phyloP scores from a whole-genome alignment of 257 asterid genomes.

The Haberlea rhodopensis region DNA sequence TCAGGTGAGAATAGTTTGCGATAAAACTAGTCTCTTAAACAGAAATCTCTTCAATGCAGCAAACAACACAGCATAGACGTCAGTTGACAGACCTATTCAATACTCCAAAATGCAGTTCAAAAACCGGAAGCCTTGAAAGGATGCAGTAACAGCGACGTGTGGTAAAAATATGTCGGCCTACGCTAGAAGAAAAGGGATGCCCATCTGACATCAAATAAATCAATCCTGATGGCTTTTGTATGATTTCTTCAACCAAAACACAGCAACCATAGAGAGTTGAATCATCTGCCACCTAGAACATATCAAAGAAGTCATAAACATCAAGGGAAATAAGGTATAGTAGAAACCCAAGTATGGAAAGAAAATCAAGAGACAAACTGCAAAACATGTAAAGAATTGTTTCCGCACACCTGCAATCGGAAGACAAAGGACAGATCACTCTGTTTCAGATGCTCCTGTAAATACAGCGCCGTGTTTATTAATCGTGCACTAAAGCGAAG shows the following conservation, averaged over 20 bases:
- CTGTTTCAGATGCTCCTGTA: slow-evolving; percentile 96
- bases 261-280: slow-evolving; percentile 98
- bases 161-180: slow-evolving; percentile 75
- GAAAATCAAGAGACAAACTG: slow-evolving; percentile 16
- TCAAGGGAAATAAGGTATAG: slow-evolving; percentile 2
- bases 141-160: slow-evolving; percentile 97
- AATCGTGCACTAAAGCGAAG: slow-evolving; percentile 11
- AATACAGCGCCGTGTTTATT: slow-evolving; percentile 32
- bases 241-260: slow-evolving; percentile 88
- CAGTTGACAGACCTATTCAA: slow-evolving; percentile 62
- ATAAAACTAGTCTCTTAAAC: not conserved
- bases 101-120: slow-evolving; percentile 91
- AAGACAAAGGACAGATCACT: slow-evolving; percentile 95
- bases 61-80: not conserved
- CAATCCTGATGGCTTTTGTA: slow-evolving; percentile 88
- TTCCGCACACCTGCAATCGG: slow-evolving; percentile 81
- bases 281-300: slow-evolving; percentile 85
- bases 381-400: slow-evolving; percentile 18
- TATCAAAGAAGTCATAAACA: slow-evolving; percentile 11
- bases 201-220: slow-evolving; percentile 76
- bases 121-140: slow-evolving; percentile 92
- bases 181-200: slow-evolving; percentile 47
- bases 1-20: not conserved
- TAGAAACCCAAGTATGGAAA: slow-evolving; percentile 11
- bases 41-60: slow-evolving; percentile 22